Base-by-base conservation (phyloP, 2,329 filamentous ascomycete species). In the Botrytis tulipae region DNA sequence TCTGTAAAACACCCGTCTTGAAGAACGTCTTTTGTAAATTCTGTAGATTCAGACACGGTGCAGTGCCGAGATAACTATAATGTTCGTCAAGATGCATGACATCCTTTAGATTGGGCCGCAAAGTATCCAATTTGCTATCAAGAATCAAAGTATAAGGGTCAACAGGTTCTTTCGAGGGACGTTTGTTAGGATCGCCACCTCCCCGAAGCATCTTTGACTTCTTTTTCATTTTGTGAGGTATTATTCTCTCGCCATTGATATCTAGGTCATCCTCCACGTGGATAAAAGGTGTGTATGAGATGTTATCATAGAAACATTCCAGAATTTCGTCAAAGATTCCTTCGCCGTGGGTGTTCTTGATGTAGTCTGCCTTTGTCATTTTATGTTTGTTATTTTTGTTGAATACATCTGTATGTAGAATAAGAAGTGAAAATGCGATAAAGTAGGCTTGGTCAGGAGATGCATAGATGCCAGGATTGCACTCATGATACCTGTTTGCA, bases 351-450 rank as follows among this genome's bases (percentile, higher is more conserved):
- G 95, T 97, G 81, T 98, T 98, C 83, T 97, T 98, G 78, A 98
- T 87, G 82, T 99, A 99, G 80, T 98, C 96, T 0, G 88, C 84
- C 81, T 97, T 97, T 80, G 97, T 94, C 96, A 99, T 99, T 83
- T 99, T 99, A 82, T 96, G 89, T 84, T 98, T 98, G 84, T 98
- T 98, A 85, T 98, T 99, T 83, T 97, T 97, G 86, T 99, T 99
- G 89, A 98, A 98, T n/a, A 97, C 93, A 81, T 99, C 96, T 0
- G 96, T 98, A 79, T 99, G 96, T 48, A 99, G 86, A 78, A 99
- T 98, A 74, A 99, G 88, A 73, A 99, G 90, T 2, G 95, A 98
- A 81, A 99, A 99, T 25, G 95, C 94, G 76, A 98, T 95, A 79
- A 98, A 97, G 82, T 98, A 98, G n/a, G 96, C 95, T 83, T 98